phyloP scores from a whole-genome alignment of 106 monocot genomes.

The Chionographis japonica region DNA sequence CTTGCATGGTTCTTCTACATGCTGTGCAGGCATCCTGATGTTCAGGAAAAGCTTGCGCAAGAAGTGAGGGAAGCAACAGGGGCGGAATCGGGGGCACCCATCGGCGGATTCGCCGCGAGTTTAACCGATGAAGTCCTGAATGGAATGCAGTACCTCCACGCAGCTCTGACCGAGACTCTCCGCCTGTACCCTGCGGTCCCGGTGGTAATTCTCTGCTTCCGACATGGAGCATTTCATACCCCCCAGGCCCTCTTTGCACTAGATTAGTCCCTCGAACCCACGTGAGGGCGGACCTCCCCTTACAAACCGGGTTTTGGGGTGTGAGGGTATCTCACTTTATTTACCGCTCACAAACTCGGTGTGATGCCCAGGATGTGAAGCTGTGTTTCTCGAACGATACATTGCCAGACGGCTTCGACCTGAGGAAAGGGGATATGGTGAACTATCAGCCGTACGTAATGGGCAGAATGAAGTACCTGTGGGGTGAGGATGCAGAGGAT shows the following conservation, averaged over 20 bases:
- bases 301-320: no score
- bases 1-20: slow-evolving; percentile 66
- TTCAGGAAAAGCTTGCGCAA: slow-evolving; percentile 46
- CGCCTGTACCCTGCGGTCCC: slow-evolving; percentile 70
- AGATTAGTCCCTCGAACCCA: no score
- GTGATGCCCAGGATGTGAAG: slow-evolving; percentile 33
- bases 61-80: slow-evolving; percentile 35
- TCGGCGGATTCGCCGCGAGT: slow-evolving; percentile 17
- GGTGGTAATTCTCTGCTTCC: slow-evolving; percentile 11
- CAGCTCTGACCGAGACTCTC: slow-evolving; percentile 56
- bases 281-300: no score
- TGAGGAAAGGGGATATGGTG: slow-evolving; percentile 48
- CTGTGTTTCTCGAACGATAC: slow-evolving; percentile 46
- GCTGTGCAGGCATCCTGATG: slow-evolving; percentile 38
- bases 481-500: slow-evolving; percentile 62
- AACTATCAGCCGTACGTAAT: slow-evolving; percentile 48
- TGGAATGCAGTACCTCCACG: slow-evolving; percentile 70
- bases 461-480: slow-evolving; percentile 60
- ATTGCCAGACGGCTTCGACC: slow-evolving; percentile 42
- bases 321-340: no score
- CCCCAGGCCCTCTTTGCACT: no score
- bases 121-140: slow-evolving; percentile 43
- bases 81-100: background rate
- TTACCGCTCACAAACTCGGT: background rate
- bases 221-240: no score